Evolutionary conservation across 2,329 filamentous ascomycete species (phyloP).

Genomic region (Alternaria arborescens): DNA sequence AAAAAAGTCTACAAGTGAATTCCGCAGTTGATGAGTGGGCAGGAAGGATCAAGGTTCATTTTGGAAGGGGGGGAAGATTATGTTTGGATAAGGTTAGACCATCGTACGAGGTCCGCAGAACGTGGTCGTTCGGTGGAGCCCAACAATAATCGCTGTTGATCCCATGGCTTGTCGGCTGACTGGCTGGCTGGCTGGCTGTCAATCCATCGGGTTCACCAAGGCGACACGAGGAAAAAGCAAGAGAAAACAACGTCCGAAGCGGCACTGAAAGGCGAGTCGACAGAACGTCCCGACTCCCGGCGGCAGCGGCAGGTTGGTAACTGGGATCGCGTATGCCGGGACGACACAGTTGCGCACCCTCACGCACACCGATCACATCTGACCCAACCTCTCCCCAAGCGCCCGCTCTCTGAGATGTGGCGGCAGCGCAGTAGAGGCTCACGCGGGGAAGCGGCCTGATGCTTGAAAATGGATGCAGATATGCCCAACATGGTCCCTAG

Average conservation of each 20-base stretch:
- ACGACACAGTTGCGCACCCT: background rate
- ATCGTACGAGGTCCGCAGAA: background rate
- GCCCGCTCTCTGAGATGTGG: background rate
- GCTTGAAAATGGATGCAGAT: slow-evolving; percentile 22
- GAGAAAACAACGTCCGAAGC: background rate
- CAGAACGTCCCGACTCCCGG: background rate
- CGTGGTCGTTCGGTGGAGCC: background rate
- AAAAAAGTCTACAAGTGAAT: background rate
- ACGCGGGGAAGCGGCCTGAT: slow-evolving; percentile 26
- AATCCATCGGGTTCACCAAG: background rate
- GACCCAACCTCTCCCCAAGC: background rate
- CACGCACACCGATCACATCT: slow-evolving; percentile 29
- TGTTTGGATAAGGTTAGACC: background rate
- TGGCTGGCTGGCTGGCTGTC: background rate
- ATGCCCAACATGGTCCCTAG: slow-evolving; percentile 13
- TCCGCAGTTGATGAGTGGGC: slow-evolving; percentile 6
- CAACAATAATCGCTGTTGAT: no score
- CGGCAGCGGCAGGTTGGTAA: background rate
- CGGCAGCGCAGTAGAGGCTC: slow-evolving; percentile 22
- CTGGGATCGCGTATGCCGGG: slow-evolving; percentile 2
- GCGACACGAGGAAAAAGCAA: background rate
- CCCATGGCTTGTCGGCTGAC: background rate
- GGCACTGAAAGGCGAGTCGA: background rate
- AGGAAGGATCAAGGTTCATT: background rate
- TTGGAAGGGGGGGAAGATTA: background rate